Evolutionary conservation across 164 flowering plant species (phyloP).

Genomic region (Tetracentron sinense): DNA sequence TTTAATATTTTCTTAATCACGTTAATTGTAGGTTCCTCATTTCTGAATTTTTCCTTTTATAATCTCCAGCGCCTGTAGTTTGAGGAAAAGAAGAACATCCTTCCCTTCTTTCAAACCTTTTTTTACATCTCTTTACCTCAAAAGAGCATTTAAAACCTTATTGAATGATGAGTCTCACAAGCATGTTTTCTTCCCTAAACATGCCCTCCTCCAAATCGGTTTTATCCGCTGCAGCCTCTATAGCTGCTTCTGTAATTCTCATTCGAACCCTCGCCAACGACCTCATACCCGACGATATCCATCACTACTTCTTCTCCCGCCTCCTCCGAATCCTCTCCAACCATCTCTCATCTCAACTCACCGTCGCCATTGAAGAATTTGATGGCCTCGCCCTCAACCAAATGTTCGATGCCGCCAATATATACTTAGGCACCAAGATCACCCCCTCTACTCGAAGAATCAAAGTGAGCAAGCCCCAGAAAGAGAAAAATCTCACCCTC

Average conservation of each 20-base stretch:
- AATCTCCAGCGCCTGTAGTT: too few species aligned
- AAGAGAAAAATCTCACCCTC: slow-evolving; percentile 20
- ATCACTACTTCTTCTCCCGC: slow-evolving; percentile 10
- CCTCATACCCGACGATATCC: slow-evolving; percentile 31
- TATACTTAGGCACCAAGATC: slow-evolving; percentile 26
- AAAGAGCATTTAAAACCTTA: too few species aligned
- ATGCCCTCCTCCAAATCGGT: slow-evolving; percentile 17
- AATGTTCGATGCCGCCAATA: slow-evolving; percentile 34
- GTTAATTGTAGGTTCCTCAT: too few species aligned
- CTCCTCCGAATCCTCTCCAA: slow-evolving; percentile 15
- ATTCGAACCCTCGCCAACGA: slow-evolving; percentile 21
- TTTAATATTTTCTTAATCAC: too few species aligned
- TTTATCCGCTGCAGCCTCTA: slow-evolving; percentile 26
- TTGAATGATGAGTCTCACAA: background rate
- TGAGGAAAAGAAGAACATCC: too few species aligned
- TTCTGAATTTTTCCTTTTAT: too few species aligned
- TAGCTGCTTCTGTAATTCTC: slow-evolving; percentile 33
- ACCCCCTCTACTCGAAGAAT: slow-evolving; percentile 18
- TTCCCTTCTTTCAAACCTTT: too few species aligned
- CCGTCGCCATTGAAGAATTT: slow-evolving; percentile 35
- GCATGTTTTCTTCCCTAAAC: background rate
- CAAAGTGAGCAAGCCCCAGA: slow-evolving; percentile 17
- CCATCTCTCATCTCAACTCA: slow-evolving; percentile 23
- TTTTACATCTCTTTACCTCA: too few species aligned
- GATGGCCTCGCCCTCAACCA: slow-evolving; percentile 26